phyloP scores from a whole-genome alignment of 306 rosid genomes.

The Prunus mongolica region DNA sequence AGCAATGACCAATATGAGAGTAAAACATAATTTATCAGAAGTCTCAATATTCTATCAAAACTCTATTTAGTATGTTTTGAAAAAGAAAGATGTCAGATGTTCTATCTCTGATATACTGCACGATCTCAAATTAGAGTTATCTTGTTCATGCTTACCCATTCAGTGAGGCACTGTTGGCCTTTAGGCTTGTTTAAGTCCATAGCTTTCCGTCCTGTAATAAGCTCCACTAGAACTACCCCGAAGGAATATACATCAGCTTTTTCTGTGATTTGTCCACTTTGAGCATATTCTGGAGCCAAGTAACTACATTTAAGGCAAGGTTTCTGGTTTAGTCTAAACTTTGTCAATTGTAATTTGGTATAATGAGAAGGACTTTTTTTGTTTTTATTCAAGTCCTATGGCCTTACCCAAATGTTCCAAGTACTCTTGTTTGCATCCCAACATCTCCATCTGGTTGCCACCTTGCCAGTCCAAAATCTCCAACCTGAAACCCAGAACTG shows the following conservation, averaged over 20 bases:
- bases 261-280: slow-evolving; percentile 95
- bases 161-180: slow-evolving; percentile 95
- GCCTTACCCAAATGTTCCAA: slow-evolving; percentile 87
- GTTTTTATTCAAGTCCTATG: background rate
- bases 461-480: slow-evolving; percentile 99
- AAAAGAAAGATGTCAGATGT: no score
- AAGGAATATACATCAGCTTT: slow-evolving; percentile 95
- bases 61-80: no score
- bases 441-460: slow-evolving; percentile 94
- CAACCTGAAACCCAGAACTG: slow-evolving; percentile 59
- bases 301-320: slow-evolving; percentile 43
- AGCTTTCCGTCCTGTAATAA: slow-evolving; percentile 89
- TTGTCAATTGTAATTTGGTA: background rate
- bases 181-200: slow-evolving; percentile 70
- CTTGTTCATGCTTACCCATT: slow-evolving; percentile 61
- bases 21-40: background rate
- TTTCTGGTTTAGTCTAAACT: background rate
- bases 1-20: background rate
- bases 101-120: no score
- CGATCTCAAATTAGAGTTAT: background rate
- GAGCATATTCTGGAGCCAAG: slow-evolving; percentile 96
- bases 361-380: background rate
- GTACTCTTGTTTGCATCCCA: slow-evolving; percentile 91
- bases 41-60: background rate
- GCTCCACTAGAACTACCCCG: slow-evolving; percentile 84